Conservation (phyloP, 106 monocot genomes). For the Posidonia australis region DNA sequence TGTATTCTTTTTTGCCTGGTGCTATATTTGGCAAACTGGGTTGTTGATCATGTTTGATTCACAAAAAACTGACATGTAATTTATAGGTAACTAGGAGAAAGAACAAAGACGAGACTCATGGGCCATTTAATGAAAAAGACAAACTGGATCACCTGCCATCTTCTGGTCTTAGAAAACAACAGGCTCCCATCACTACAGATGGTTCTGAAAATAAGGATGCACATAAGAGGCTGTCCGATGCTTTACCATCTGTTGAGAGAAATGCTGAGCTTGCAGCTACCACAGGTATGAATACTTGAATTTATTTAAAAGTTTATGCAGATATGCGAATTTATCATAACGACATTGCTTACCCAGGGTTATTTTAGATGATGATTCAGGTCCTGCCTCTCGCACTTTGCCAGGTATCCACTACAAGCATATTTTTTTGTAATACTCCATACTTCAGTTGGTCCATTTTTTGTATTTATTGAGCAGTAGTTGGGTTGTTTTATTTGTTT, state of each 20-base stretch:
- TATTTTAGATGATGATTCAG: constrained; percentile 22
- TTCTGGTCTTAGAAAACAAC: constrained; percentile 26
- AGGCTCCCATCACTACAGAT: constrained; percentile 12
- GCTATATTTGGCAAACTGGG: background rate
- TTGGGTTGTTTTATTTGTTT: background rate
- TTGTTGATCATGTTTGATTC: background rate
- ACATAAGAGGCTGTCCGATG: constrained; percentile 22
- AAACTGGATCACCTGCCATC: constrained; percentile 20
- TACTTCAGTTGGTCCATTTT: too few relatives aligned
- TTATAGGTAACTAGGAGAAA: constrained; percentile 63
- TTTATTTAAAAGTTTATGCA: constrained; percentile 18
- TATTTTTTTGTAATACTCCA: background rate
- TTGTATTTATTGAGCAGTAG: too few relatives aligned
- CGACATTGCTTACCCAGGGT: constrained; percentile 20
- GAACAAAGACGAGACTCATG: constrained; percentile 47
- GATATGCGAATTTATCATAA: constrained; percentile 15
- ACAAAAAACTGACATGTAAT: background rate
- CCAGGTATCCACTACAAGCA: constrained; percentile 43
- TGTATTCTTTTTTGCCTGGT: background rate
- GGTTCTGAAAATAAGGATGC: constrained; percentile 33
- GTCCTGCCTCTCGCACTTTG: constrained; percentile 30
- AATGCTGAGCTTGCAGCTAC: constrained; percentile 12
- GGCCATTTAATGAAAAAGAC: constrained; percentile 30
- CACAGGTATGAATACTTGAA: constrained; percentile 16
- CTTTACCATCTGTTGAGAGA: constrained; percentile 21